Percentiles rank a stretch among this genome's conserved stretches.
These are phyloP conservation scores for Microbotryum scabiosae DNA, from an alignment of 1,284 basidiomycete genomes.

Conservation along the genomic window DNA sequence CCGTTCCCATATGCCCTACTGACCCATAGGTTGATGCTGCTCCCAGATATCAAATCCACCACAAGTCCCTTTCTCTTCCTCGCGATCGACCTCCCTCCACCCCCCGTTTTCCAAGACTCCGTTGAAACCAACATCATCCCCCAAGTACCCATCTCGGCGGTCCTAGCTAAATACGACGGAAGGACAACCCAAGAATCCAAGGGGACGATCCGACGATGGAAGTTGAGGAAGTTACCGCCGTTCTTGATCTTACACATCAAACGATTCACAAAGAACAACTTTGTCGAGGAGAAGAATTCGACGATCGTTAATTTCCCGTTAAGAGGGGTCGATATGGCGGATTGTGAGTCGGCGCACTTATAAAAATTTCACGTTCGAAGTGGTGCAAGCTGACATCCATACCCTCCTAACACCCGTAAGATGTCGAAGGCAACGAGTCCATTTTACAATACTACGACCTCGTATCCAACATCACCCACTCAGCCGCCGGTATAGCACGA, in stretches of 20 bases:
- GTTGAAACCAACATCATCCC: conserved; percentile 98
- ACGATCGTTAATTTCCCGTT: conserved; percentile 97
- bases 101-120: conserved; percentile 89
- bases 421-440: conserved; percentile 61
- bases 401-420: conserved; percentile 43
- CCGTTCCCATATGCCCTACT: not conserved
- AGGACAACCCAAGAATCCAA: conserved; percentile 73
- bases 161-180: conserved; percentile 95
- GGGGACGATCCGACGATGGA: conserved; percentile 78
- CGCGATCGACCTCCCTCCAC: conserved; percentile 88
- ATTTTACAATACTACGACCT: conserved; percentile 78
- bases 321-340: conserved; percentile 78
- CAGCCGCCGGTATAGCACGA: conserved; percentile 82
- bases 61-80: conserved; percentile 90
- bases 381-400: too few relatives aligned
- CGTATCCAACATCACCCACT: conserved; percentile 88
- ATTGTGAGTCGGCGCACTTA: conserved; percentile 54
- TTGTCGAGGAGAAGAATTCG: conserved; percentile 97
- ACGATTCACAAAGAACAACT: conserved; percentile 94
- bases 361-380: too few relatives aligned
- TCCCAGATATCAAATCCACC: conserved; percentile 70
- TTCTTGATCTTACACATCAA: conserved; percentile 95
- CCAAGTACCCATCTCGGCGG: conserved; percentile 82
- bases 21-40: too few relatives aligned
- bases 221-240: conserved; percentile 75